These are phyloP conservation scores for Moelleriella libera DNA, from an alignment of 2,329 filamentous ascomycete species.

Conservation along the genomic window DNA sequence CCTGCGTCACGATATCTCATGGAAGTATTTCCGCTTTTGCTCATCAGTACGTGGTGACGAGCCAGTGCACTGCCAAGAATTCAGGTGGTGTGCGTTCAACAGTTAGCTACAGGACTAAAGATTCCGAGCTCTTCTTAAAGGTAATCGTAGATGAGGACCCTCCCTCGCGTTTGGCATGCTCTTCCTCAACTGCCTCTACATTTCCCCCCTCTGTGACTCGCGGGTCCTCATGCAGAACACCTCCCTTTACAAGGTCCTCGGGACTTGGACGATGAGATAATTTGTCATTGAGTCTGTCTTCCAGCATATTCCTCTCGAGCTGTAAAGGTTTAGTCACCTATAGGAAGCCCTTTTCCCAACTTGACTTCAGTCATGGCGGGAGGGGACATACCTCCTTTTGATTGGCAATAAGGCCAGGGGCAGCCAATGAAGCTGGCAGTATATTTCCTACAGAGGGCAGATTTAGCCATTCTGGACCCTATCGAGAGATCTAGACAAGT, in stretches of 20 bases:
- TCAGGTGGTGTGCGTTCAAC: no score
- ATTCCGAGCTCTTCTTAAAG: neutral
- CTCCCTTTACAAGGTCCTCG: slow-evolving; percentile 63
- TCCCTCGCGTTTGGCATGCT: slow-evolving; percentile 49
- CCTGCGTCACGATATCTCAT: no score
- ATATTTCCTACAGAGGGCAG: slow-evolving; percentile 60
- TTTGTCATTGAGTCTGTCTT: slow-evolving; percentile 76
- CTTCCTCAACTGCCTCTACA: slow-evolving; percentile 47
- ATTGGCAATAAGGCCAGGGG: slow-evolving; percentile 64
- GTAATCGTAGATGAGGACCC: slow-evolving; percentile 29
- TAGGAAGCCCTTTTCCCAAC: no score
- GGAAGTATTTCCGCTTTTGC: no score
- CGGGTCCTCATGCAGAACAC: slow-evolving; percentile 60
- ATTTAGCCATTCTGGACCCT: neutral
- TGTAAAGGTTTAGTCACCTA: slow-evolving; percentile 9
- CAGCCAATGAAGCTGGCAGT: slow-evolving; percentile 62
- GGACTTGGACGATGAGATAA: slow-evolving; percentile 64
- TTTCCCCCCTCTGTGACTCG: slow-evolving; percentile 43
- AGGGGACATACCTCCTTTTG: slow-evolving; percentile 49
- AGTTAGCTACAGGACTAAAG: no score
- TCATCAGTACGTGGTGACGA: no score
- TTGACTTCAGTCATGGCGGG: no score
- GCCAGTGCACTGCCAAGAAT: no score
- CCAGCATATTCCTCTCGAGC: slow-evolving; percentile 77
- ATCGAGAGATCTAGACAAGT: neutral